A percentile compares a stretch with the other conserved stretches of the same genome.
phyloP scores from a whole-genome alignment of 257 asterid species.

The Petunia secreta region DNA sequence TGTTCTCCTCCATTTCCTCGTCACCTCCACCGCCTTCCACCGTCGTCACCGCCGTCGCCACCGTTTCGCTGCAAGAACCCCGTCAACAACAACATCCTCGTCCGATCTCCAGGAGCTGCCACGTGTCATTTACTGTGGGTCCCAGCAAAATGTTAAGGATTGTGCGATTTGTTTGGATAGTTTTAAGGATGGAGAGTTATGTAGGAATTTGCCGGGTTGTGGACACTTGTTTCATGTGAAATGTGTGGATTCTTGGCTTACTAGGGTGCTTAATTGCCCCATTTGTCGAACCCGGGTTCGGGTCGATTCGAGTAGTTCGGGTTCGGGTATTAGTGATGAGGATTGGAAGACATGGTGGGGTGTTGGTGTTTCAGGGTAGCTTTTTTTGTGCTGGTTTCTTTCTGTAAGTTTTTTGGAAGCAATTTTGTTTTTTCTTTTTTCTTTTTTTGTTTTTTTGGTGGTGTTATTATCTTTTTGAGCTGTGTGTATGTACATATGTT shows the following conservation, averaged over 20 bases:
- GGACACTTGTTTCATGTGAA: conserved; percentile 66
- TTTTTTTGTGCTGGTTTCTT: conserved; percentile 11
- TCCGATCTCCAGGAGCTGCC: conserved; percentile 43
- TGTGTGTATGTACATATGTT: conserved; percentile 4
- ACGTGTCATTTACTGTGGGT: conserved; percentile 36
- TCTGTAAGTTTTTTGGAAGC: conserved; percentile 7
- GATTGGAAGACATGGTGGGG: conserved; percentile 76
- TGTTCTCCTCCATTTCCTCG: conserved; percentile 71
- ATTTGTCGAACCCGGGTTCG: conserved; percentile 72
- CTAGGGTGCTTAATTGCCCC: conserved; percentile 74
- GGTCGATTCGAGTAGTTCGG: conserved; percentile 39
- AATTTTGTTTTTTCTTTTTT: neutral
- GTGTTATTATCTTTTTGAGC: neutral
- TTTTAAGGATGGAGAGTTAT: conserved; percentile 60
- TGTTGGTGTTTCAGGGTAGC: conserved; percentile 36
- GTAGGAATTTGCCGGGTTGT: conserved; percentile 69
- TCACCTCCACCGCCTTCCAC: conserved; percentile 60
- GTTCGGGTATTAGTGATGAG: conserved; percentile 38
- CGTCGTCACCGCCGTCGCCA: conserved; percentile 53
- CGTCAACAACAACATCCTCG: neutral
- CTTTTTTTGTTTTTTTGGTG: neutral
- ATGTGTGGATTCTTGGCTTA: conserved; percentile 82
- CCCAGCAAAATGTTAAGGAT: conserved; percentile 45
- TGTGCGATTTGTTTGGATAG: conserved; percentile 85
- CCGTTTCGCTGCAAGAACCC: conserved; percentile 9